Base-by-base conservation (phyloP, 257 asterid species). In the Asclepias syriaca region DNA sequence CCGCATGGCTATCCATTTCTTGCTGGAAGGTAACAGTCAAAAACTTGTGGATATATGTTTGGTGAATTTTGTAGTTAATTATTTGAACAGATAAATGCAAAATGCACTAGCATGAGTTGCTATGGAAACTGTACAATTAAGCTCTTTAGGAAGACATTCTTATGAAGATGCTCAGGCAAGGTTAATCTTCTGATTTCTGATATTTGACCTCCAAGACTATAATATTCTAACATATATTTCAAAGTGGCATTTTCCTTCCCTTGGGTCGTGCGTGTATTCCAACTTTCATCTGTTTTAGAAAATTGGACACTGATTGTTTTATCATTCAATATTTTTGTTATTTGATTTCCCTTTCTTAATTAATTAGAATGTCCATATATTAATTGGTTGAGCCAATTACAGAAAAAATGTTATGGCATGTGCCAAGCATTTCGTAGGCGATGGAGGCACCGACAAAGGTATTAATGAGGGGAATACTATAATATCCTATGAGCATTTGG, bases 361-460 rank as follows among this genome's bases (percentile, higher is more conserved):
- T 75, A 24, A 65, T 72, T 65, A 43, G 74, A 57, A 48, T 70
- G 24, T 70, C 12, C 51, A 56, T 68, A 43, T 37, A 64, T 77
- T 78, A 40, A 22, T 68, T 69, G 68, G 59, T 73, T 76, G 53
- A 22, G 64, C 77, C 74, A 51, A 79, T 81, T 81, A 70, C 96
- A 92, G 98, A 76, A 77, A 85, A 73, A 82, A 85, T 65, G 96
- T 90, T 77, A 81, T 92, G 81, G 97, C 94, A 29, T 84, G 87
- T 75, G 97, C 98, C 74, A 92, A 92, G 89, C 98, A 92, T 90
- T 92, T 87, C 77, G 90, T 88, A 49, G 98, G 98, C 43, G 98
- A 92, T 72, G 98, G 98, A 51, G 96, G 94, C 72, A 92, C 98
- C 51, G 81, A 77, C 65, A 74, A 84, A 27, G 98, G 98, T 53